phyloP scores from a whole-genome alignment of 352 stramenopile genomes.

The Plasmopara muralis region DNA sequence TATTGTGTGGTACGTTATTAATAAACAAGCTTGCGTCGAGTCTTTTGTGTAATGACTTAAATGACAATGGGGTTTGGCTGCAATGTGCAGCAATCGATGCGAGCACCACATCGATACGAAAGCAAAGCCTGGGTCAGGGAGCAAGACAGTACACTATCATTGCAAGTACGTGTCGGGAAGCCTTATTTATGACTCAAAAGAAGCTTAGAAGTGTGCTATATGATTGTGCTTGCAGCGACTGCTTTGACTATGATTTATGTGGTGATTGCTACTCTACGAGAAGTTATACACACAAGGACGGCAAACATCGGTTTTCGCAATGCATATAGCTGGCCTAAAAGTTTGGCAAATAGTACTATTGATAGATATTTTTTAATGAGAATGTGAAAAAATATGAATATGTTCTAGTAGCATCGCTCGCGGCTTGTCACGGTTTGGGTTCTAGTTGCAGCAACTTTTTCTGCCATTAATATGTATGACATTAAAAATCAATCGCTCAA shows the following conservation, averaged over 20 bases:
- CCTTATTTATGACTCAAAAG: neutral
- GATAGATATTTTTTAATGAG: too few relatives aligned
- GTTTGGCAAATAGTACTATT: neutral
- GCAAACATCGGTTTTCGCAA: constrained; percentile 34
- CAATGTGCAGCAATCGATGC: constrained; percentile 28
- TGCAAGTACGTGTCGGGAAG: constrained; percentile 24
- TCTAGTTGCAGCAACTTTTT: too few relatives aligned
- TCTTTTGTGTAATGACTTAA: neutral
- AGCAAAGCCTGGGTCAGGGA: constrained; percentile 9
- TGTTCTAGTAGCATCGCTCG: too few relatives aligned
- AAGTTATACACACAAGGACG: constrained; percentile 30
- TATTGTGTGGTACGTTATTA: constrained; percentile 37
- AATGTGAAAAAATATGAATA: too few relatives aligned
- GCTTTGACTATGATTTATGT: constrained; percentile 74
- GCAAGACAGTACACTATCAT: constrained; percentile 29
- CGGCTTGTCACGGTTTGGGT: too few relatives aligned
- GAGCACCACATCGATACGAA: constrained; percentile 26
- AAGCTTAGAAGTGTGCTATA: neutral
- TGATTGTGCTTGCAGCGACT: constrained; percentile 36
- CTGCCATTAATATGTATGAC: too few relatives aligned
- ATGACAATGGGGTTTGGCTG: constrained; percentile 3
- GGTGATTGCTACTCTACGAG: constrained; percentile 37
- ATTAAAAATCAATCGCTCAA: too few relatives aligned
- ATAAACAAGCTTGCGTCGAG: neutral
- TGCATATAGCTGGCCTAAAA: constrained; percentile 32